Percentiles rank a stretch among this genome's conserved stretches.
phyloP scores from a whole-genome alignment of 1,139 yeast genomes.

The Geotrichum armillariae region DNA sequence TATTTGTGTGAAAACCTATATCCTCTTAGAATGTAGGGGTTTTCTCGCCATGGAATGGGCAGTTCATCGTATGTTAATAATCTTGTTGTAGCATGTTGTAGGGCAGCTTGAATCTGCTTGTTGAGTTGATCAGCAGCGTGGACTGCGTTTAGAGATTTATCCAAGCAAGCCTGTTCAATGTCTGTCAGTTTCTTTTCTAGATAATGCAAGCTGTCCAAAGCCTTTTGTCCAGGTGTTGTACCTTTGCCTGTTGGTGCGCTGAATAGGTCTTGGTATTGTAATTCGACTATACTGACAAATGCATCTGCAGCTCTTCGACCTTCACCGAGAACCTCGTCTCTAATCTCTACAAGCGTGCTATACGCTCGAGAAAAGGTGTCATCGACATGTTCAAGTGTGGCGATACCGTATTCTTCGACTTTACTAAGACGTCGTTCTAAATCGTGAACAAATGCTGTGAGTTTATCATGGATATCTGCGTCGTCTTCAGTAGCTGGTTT shows the following conservation, averaged over 20 bases:
- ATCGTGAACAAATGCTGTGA: conserved; percentile 4
- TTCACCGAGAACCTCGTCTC: conserved; percentile 36
- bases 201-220: conserved; percentile 32
- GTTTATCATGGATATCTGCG: conserved; percentile 7
- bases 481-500: not conserved
- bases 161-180: conserved; percentile 33
- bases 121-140: conserved; percentile 27
- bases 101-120: conserved; percentile 36
- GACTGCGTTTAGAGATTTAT: conserved; percentile 24
- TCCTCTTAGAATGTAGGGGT: conserved; percentile 79
- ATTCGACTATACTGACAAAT: conserved; percentile 33
- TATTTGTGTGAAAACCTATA: conserved; percentile 79
- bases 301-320: conserved; percentile 38
- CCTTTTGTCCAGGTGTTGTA: conserved; percentile 17
- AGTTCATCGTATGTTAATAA: conserved; percentile 81
- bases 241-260: conserved; percentile 11
- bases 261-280: conserved; percentile 26
- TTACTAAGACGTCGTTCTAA: conserved; percentile 35
- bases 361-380: conserved; percentile 36
- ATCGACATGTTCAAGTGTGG: conserved; percentile 36
- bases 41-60: conserved; percentile 93
- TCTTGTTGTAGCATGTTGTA: conserved; percentile 50
- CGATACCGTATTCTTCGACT: conserved; percentile 37
- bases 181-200: conserved; percentile 37
- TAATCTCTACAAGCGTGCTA: conserved; percentile 34